Evolutionary conservation across 176 grass and related monocot genomes (phyloP), one percentile per base, ranked within the genome.

Genomic region (Tillandsia fasciculata): DNA sequence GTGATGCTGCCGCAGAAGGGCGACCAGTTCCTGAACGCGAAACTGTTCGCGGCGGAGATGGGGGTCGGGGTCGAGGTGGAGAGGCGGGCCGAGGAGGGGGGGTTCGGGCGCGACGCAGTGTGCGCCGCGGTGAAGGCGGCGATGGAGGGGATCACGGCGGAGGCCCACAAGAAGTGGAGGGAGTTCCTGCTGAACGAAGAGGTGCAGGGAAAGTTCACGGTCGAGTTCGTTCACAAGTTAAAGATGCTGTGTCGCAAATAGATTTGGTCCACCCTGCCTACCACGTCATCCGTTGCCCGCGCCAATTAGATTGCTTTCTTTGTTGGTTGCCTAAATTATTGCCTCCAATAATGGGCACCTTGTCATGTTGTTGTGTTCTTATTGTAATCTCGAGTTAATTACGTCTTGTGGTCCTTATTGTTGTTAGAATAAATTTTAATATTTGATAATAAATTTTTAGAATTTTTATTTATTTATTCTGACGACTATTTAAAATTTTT

Each of bases 1-100:
- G 85, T 80, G 42, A 52, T 87, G 70, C 49, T 82, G 52, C 84
- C 84, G 48, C 72, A 75, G 72, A 87, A 87, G 67, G 52, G 61
- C 26, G 79, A 87, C 52, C 84, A 87, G 64, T 83, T 12, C 76
- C 11, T 79, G 6, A 83, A 83, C 42, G 74, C 78, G 2, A 26
- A 65, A 11, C 20, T 85, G 48, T 77, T 87, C 65, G 64, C 51
- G 7, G 64, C 67, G 0, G 85, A 83, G 65, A 64, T 80, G 18
- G 68, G 64, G 2, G 67, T 80, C 0, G 77, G 85, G 13, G 72
- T 65, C 11, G 84, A 82, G 66, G 84, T 87, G 29, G 66, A 81
- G 52, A 73, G 77, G 56, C 26, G 65, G 1, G 49, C 1, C 2
- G 57, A 64, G 9, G 77, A 84, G 22, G 85, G 85, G 3, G 26